Conservation (phyloP, 805 yeast species). For the Sungouiella thailandica region DNA sequence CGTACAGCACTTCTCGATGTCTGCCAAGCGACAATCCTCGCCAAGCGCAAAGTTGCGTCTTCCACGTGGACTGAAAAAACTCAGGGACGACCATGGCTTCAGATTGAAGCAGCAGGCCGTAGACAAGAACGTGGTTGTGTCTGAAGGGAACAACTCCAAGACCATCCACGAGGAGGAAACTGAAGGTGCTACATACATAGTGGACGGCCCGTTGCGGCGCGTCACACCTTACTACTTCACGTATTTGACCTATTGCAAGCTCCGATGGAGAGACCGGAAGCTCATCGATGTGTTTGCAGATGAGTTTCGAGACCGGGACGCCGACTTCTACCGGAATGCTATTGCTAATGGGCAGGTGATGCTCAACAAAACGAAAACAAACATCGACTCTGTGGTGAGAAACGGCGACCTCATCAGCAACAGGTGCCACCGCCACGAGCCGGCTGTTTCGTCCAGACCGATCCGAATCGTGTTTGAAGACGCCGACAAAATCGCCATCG, state of each 20-base stretch:
- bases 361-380: slow-evolving; percentile 63
- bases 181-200: slow-evolving; percentile 50
- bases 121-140: slow-evolving; percentile 39
- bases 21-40: too few relatives aligned
- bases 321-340: slow-evolving; percentile 53
- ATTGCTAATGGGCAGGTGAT: slow-evolving; percentile 62
- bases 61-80: slow-evolving; percentile 12
- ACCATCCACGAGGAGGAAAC: slow-evolving; percentile 52
- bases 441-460: slow-evolving; percentile 60
- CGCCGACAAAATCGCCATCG: slow-evolving; percentile 73
- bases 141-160: slow-evolving; percentile 31
- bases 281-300: slow-evolving; percentile 73
- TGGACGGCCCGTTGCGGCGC: slow-evolving; percentile 60
- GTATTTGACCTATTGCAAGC: slow-evolving; percentile 85
- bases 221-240: slow-evolving; percentile 86
- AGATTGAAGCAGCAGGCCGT: slow-evolving; percentile 39
- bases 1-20: too few relatives aligned
- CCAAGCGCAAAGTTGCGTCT: too few relatives aligned
- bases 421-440: slow-evolving; percentile 83
- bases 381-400: slow-evolving; percentile 56
- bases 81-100: slow-evolving; percentile 45
- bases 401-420: slow-evolving; percentile 85
- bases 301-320: slow-evolving; percentile 80
- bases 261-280: slow-evolving; percentile 85
- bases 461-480: slow-evolving; percentile 70